phyloP scores from a whole-genome alignment of 2,329 filamentous ascomycete species.

The Aciculosporium take region DNA sequence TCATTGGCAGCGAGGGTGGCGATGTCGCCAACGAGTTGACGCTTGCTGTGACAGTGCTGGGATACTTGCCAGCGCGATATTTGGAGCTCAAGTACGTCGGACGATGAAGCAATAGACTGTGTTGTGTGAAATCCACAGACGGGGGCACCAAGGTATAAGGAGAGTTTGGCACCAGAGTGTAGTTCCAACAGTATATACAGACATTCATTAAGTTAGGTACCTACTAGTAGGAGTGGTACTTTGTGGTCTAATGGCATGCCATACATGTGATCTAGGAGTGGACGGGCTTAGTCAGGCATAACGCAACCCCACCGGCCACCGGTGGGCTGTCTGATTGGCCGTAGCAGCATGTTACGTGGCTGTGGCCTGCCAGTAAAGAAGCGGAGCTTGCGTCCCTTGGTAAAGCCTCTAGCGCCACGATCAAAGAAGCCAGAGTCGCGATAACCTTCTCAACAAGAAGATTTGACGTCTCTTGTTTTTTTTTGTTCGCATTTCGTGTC shows the following conservation, averaged over 20 bases:
- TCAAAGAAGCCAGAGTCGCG: slow-evolving; percentile 6
- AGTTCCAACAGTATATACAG: too few relatives aligned
- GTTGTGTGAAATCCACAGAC: background rate
- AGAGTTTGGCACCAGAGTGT: too few relatives aligned
- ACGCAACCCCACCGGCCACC: background rate
- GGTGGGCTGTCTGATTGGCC: background rate
- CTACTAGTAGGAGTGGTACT: background rate
- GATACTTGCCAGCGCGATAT: slow-evolving; percentile 27
- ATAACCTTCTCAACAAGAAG: background rate
- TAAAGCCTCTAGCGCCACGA: slow-evolving; percentile 3
- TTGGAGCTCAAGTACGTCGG: slow-evolving; percentile 21
- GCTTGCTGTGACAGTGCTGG: slow-evolving; percentile 29
- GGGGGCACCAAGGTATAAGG: background rate
- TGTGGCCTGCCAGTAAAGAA: background rate
- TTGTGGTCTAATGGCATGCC: background rate
- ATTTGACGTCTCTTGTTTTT: slow-evolving; percentile 1
- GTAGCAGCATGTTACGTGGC: background rate
- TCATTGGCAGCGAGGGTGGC: slow-evolving; percentile 44
- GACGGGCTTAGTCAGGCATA: too few relatives aligned
- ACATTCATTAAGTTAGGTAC: too few relatives aligned
- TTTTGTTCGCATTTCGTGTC: background rate
- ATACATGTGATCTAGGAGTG: background rate
- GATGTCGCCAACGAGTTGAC: slow-evolving; percentile 31
- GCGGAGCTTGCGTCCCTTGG: background rate
- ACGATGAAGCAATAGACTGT: slow-evolving; percentile 3